Conservation (phyloP, 257 asterid genomes). For the Capsicum baccatum region DNA sequence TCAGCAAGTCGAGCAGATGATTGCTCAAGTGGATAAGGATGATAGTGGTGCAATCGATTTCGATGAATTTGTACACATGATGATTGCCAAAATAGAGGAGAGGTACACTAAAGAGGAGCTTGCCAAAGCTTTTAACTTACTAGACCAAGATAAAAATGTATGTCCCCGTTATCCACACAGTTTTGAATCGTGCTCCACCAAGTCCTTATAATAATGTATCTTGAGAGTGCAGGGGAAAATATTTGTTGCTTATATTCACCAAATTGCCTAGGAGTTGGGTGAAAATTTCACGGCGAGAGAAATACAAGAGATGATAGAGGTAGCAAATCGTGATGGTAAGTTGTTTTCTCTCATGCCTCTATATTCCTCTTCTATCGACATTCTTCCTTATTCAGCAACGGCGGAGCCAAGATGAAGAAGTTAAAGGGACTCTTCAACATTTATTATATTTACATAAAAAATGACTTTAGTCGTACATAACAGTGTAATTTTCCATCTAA, state of each 20-base stretch:
- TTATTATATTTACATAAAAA: too few relatives aligned
- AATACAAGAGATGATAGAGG: conserved; percentile 92
- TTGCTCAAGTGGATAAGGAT: conserved; percentile 93
- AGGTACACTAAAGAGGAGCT: conserved; percentile 90
- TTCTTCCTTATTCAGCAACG: background rate
- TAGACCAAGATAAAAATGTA: conserved; percentile 91
- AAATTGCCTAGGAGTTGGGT: conserved; percentile 79
- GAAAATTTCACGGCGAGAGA: conserved; percentile 73
- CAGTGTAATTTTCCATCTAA: too few relatives aligned
- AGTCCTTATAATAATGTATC: background rate
- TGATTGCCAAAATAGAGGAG: conserved; percentile 96
- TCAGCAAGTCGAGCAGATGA: conserved; percentile 86
- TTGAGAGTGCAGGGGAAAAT: conserved; percentile 70
- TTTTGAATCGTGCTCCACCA: background rate
- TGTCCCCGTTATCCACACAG: background rate
- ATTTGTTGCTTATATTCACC: conserved; percentile 84
- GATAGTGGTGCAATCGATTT: conserved; percentile 96
- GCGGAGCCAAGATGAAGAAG: too few relatives aligned
- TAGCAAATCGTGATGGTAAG: conserved; percentile 94
- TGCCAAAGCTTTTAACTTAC: conserved; percentile 79
- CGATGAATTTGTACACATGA: conserved; percentile 85
- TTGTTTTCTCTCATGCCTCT: conserved; percentile 30
- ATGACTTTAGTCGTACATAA: too few relatives aligned
- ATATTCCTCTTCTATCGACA: background rate
- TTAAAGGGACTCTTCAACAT: too few relatives aligned